phyloP scores from a whole-genome alignment of 2,329 filamentous ascomycete genomes.

The Ceratocystis lukuohia region DNA sequence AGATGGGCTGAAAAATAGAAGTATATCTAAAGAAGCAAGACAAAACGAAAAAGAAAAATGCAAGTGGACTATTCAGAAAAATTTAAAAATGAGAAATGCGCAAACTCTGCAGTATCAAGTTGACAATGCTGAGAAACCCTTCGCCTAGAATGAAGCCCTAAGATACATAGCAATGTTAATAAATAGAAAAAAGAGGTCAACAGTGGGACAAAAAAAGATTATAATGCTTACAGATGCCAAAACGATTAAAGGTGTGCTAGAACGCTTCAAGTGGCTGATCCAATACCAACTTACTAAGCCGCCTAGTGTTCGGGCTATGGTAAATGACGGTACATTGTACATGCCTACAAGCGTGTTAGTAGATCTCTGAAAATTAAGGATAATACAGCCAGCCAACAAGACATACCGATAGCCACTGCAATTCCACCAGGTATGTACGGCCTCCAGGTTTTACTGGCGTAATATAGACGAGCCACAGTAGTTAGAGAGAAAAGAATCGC shows the following conservation, averaged over 20 bases:
- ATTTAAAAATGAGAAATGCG: conserved; percentile 56
- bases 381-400: not conserved
- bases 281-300: conserved; percentile 67
- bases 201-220: conserved; percentile 14
- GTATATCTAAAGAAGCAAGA: not conserved
- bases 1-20: not conserved
- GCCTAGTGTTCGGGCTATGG: conserved; percentile 71
- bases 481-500: conserved; percentile 58
- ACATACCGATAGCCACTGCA: conserved; percentile 73
- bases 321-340: conserved; percentile 96
- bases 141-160: conserved; percentile 83
- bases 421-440: conserved; percentile 79
- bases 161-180: conserved; percentile 5
- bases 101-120: conserved; percentile 66
- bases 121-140: conserved; percentile 82
- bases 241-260: conserved; percentile 72
- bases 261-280: conserved; percentile 39
- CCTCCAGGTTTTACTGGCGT: conserved; percentile 48
- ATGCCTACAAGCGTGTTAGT: conserved; percentile 46
- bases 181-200: not conserved
- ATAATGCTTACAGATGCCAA: conserved; percentile 49
- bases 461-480: conserved; percentile 56
- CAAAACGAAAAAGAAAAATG: not conserved
- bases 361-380: not conserved
- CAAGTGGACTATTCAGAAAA: not conserved